Percentiles rank a stretch among this genome's conserved stretches.
These are phyloP conservation scores for Fraxinus cuspidata DNA, from an alignment of 257 asterid species.

Conservation along the genomic window DNA sequence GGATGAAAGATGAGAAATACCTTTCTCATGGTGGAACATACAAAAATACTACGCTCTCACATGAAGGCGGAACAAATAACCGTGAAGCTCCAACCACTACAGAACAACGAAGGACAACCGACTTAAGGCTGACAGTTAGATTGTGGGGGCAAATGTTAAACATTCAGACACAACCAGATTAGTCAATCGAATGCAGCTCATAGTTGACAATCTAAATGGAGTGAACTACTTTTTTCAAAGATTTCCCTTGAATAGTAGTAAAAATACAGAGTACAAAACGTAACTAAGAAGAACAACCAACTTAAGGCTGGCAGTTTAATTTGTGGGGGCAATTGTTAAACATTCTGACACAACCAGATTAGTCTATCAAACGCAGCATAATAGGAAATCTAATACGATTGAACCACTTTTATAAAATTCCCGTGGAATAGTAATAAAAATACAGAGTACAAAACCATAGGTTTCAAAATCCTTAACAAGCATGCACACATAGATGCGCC, in stretches of 20 bases:
- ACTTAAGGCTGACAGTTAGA: background rate
- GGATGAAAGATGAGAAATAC: background rate
- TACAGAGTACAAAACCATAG: background rate
- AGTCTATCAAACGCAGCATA: background rate
- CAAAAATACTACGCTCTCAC: background rate
- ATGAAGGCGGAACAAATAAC: background rate
- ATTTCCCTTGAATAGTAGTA: background rate
- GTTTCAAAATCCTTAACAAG: background rate
- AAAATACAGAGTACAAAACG: background rate
- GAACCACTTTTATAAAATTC: background rate
- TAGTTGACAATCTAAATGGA: background rate
- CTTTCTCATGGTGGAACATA: background rate
- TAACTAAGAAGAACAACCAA: background rate
- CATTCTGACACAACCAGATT: background rate
- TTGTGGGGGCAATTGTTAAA: background rate
- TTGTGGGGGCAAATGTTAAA: background rate
- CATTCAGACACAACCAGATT: background rate
- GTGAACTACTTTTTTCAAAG: background rate
- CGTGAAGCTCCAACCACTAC: background rate
- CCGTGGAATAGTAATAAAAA: background rate
- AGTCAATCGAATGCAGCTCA: background rate
- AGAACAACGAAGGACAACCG: background rate
- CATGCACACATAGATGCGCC: constrained; percentile 9
- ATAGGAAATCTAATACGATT: background rate
- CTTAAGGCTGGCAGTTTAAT: background rate